These are phyloP conservation scores for Starmerella sp. DNA, from an alignment of 805 yeast species.

Conservation along the genomic window DNA sequence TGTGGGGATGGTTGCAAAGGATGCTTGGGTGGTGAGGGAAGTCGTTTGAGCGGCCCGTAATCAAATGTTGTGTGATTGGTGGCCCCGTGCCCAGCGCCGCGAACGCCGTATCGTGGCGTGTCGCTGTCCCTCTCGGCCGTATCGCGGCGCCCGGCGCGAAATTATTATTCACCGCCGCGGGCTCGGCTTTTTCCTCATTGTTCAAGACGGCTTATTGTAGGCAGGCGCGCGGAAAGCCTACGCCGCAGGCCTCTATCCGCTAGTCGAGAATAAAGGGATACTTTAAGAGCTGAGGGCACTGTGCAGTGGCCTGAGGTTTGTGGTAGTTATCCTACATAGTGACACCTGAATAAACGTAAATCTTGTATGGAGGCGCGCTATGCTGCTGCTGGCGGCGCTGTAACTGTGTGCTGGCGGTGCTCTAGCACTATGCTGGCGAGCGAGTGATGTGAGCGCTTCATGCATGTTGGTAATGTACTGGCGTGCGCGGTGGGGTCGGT, in stretches of 20 bases:
- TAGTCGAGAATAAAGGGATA: conserved; percentile 19
- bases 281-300: not conserved
- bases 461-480: too few species aligned
- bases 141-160: not conserved
- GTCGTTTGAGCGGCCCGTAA: conserved; percentile 1
- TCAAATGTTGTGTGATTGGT: conserved; percentile 6
- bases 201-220: conserved; percentile 24
- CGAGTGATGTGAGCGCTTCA: too few species aligned
- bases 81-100: not conserved
- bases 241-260: conserved; percentile 23
- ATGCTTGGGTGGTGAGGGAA: not conserved
- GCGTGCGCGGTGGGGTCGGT: too few species aligned
- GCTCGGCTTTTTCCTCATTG: conserved; percentile 8
- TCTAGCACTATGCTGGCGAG: too few species aligned
- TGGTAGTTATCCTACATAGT: not conserved
- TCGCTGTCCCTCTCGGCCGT: not conserved
- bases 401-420: too few species aligned
- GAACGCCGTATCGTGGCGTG: not conserved
- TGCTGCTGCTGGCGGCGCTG: too few species aligned
- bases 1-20: not conserved
- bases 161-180: too few species aligned
- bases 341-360: not conserved
- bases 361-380: too few species aligned
- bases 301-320: not conserved
- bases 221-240: conserved; percentile 14